Evolutionary conservation across 352 stramenopile species (phyloP).

Genomic region (Globisporangium echinulatum): DNA sequence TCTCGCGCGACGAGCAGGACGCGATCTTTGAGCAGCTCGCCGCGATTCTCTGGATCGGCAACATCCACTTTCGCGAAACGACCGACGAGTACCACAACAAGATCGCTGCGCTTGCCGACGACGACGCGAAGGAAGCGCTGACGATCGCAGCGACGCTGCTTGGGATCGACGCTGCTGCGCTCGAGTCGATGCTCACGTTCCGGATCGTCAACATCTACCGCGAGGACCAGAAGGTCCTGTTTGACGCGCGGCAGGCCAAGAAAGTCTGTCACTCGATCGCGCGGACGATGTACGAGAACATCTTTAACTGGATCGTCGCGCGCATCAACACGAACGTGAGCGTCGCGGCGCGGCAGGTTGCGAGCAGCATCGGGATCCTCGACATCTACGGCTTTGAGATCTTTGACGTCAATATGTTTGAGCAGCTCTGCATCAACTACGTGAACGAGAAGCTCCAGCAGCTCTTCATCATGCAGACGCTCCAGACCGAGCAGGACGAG

Average conservation of each 20-base stretch:
- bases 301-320: constrained; percentile 86
- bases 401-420: constrained; percentile 87
- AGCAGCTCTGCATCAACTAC: constrained; percentile 90
- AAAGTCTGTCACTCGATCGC: constrained; percentile 84
- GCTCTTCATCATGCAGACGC: constrained; percentile 81
- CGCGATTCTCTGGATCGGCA: constrained; percentile 80
- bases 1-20: constrained; percentile 62
- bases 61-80: constrained; percentile 74
- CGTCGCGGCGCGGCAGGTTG: constrained; percentile 50
- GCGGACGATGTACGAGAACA: constrained; percentile 84
- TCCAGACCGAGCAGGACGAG: constrained; percentile 74
- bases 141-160: constrained; percentile 52
- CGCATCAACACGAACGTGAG: constrained; percentile 83
- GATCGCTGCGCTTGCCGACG: constrained; percentile 52
- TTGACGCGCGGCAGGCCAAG: constrained; percentile 66
- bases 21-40: constrained; percentile 74
- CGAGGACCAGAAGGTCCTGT: constrained; percentile 72
- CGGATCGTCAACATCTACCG: constrained; percentile 76
- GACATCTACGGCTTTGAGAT: constrained; percentile 91
- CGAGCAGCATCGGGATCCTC: constrained; percentile 82
- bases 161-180: constrained; percentile 48
- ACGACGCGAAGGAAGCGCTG: constrained; percentile 43
- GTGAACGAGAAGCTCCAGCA: constrained; percentile 87
- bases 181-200: constrained; percentile 73
- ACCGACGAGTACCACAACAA: constrained; percentile 75